Base-by-base conservation (phyloP, 495 filamentous ascomycete genomes). In the Aspergillus egyptiacus region DNA sequence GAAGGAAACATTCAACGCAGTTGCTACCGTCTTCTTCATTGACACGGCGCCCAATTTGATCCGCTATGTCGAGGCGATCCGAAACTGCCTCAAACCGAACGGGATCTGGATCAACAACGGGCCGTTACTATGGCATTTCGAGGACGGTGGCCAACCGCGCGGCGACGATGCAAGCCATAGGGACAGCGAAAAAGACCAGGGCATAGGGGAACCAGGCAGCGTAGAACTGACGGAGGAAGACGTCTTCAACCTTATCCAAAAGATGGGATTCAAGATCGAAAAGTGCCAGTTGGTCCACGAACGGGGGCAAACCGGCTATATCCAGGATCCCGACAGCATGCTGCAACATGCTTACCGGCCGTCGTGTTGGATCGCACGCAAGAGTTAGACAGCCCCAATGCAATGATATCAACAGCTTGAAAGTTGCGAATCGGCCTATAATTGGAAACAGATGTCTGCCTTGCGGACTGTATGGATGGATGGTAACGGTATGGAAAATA, bases 21-120 rank as follows among this genome's bases (percentile, higher is more conserved):
- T 98, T 2, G 80, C 85, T 1, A 87, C 85, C 3, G 86, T 95
- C 3, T 98, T 96, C 64, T 98, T 97, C 71, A 85, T 98, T 24
- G 94, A 98, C 63, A 98, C 93, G 3, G 93, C 93, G 20, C 89
- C 91, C 14, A 96, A 97, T 61, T 59, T 96, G 20, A 84, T 96
- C 45, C 77, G 82, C 8, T 97, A 97, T 57, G 79, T 97, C 14
- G 83, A 94, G 65, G 81, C 86, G 13, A 84, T 97, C 44, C 69
- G 71, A 22, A 77, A 86, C 58, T 91, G 89, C 56, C 70, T 98
- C 28, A 84, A 82, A 55, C 72, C 81, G 0, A 83, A 84, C 17
- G 93, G 93, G 3, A 46, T 94, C 6, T 89, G 93, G 76, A 82
- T 90, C 53, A 98, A 97, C 65, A 66, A 93, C 17, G 93, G 93